A percentile compares a stretch with the other conserved stretches of the same genome.
These are phyloP conservation scores for Podaxis sp. DNA, from an alignment of 768 basidiomycete genomes.

Conservation along the genomic window DNA sequence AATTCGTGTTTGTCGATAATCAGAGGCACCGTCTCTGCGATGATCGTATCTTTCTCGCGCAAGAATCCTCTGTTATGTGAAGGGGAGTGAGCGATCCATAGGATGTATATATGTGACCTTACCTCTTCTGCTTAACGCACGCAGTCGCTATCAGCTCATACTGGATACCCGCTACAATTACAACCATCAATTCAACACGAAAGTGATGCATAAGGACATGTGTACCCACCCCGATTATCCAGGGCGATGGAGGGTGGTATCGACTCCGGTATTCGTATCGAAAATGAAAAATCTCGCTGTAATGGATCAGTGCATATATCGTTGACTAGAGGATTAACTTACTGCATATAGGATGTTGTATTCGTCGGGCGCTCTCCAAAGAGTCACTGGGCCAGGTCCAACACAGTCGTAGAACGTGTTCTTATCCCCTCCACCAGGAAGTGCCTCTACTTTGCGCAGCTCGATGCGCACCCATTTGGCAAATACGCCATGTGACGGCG, in stretches of 20 bases:
- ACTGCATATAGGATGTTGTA: conserved; percentile 69
- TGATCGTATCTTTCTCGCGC: conserved; percentile 70
- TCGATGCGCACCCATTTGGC: conserved; percentile 93
- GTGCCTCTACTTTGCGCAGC: conserved; percentile 84
- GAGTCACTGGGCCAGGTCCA: conserved; percentile 74
- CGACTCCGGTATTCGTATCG: conserved; percentile 88
- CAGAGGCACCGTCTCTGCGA: conserved; percentile 66
- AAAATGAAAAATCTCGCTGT: conserved; percentile 86
- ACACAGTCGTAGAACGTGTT: conserved; percentile 80
- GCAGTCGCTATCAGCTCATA: conserved; percentile 90
- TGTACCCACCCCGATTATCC: conserved; percentile 62
- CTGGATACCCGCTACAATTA: conserved; percentile 68
- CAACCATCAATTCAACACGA: conserved; percentile 1
- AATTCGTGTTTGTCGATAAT: conserved; percentile 92
- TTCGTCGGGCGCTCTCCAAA: conserved; percentile 82
- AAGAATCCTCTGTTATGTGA: conserved; percentile 62
- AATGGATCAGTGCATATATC: conserved; percentile 10
- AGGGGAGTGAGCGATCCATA: not conserved
- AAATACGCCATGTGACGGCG: conserved; percentile 72
- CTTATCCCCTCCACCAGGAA: conserved; percentile 64
- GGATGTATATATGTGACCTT: too few relatives aligned
- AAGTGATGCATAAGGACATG: not conserved
- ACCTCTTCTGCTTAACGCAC: conserved; percentile 86
- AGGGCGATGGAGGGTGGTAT: conserved; percentile 84
- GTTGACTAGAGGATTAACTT: conserved; percentile 23